A percentile compares a stretch with the other conserved stretches of the same genome.
Conservation (phyloP, 768 basidiomycete species). For the Russula abietina region DNA sequence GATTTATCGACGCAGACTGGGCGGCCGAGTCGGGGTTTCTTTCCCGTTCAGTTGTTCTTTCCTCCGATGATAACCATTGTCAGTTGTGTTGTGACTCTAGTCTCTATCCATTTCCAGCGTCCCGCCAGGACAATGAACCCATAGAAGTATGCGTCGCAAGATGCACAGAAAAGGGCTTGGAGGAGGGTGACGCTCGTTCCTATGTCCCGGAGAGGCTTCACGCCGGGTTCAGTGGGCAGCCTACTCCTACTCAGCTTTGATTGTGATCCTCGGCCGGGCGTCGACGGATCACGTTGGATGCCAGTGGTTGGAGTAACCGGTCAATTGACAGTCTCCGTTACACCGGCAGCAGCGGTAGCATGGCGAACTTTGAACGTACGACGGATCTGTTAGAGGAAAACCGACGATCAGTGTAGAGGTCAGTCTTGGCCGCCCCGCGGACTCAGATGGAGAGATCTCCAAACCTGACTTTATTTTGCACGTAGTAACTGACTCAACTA, state of each 20-base stretch:
- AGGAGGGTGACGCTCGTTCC: conserved; percentile 66
- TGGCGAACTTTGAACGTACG: too few species aligned
- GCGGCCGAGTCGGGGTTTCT: too few species aligned
- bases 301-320: too few species aligned
- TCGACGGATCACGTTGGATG: too few species aligned
- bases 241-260: conserved; percentile 80
- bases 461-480: too few species aligned
- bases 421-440: conserved; percentile 51
- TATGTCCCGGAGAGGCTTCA: conserved; percentile 47
- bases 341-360: background rate
- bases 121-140: conserved; percentile 61
- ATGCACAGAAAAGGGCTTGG: too few species aligned
- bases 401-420: conserved; percentile 90
- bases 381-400: conserved; percentile 42
- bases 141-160: conserved; percentile 78
- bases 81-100: conserved; percentile 47
- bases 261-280: background rate
- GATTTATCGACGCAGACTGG: too few species aligned
- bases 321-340: conserved; percentile 7
- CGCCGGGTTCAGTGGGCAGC: conserved; percentile 69
- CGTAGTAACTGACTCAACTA: too few species aligned
- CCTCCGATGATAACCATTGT: background rate
- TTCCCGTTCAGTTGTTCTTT: background rate
- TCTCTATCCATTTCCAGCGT: conserved; percentile 75
- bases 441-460: conserved; percentile 48